These are phyloP conservation scores for Nissolia schottii DNA, from an alignment of 306 rosid species.

Conservation along the genomic window DNA sequence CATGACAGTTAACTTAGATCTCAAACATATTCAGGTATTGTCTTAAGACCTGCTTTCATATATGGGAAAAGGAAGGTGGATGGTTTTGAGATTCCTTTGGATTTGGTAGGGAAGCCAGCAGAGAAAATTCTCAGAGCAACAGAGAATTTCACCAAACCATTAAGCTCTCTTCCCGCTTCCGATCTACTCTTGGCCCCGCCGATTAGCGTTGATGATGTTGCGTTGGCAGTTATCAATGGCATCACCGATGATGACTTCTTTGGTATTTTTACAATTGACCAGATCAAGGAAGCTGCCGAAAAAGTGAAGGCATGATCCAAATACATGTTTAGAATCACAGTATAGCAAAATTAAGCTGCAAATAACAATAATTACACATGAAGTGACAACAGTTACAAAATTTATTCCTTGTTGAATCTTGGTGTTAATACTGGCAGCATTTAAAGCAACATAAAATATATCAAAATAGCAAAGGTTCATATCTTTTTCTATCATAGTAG, in stretches of 20 bases:
- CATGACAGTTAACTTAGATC: slow-evolving; percentile 14
- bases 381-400: neutral
- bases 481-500: neutral
- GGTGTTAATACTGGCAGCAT: neutral
- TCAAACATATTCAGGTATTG: slow-evolving; percentile 64
- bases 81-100: slow-evolving; percentile 82
- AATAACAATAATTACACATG: neutral
- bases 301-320: slow-evolving; percentile 51
- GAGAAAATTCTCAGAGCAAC: slow-evolving; percentile 64
- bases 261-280: slow-evolving; percentile 81
- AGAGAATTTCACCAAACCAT: slow-evolving; percentile 74
- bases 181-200: slow-evolving; percentile 87
- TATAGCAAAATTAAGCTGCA: neutral
- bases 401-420: neutral
- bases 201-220: slow-evolving; percentile 86
- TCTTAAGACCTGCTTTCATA: slow-evolving; percentile 83
- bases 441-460: neutral
- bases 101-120: slow-evolving; percentile 71
- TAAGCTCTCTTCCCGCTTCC: slow-evolving; percentile 85
- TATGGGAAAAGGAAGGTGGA: slow-evolving; percentile 87
- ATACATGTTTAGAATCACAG: neutral
- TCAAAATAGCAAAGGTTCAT: neutral
- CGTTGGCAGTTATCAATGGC: slow-evolving; percentile 67
- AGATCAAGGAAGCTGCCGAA: slow-evolving; percentile 89
- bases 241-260: slow-evolving; percentile 75